Conservation (phyloP, 495 filamentous ascomycete genomes). For the Trichoderma gamsii region DNA sequence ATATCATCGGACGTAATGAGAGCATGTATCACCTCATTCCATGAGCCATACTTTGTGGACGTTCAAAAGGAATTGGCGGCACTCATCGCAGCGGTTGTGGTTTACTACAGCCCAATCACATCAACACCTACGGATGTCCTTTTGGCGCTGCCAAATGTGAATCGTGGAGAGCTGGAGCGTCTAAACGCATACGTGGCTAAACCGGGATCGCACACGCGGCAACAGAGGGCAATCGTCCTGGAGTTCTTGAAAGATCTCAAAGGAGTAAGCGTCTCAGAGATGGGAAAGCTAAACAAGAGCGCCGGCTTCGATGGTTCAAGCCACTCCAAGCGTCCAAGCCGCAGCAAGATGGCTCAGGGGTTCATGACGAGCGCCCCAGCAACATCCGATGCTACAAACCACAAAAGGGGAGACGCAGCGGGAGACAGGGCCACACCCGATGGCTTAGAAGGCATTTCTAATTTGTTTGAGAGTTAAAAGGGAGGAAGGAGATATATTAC, state of each 20-base stretch:
- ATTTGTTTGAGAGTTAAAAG: conserved; percentile 26
- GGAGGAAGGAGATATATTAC: too few species aligned
- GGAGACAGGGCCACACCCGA: conserved; percentile 20
- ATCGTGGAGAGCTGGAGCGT: conserved; percentile 50
- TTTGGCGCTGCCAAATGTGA: conserved; percentile 49
- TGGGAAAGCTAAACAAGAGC: conserved; percentile 67
- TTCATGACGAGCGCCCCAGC: conserved; percentile 40
- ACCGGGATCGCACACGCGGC: conserved; percentile 50
- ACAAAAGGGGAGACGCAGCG: conserved; percentile 15
- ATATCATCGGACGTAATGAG: conserved; percentile 78
- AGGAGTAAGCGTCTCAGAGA: conserved; percentile 85
- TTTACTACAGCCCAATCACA: conserved; percentile 62
- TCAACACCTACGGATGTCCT: conserved; percentile 51
- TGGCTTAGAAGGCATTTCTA: conserved; percentile 28
- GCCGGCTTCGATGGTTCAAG: conserved; percentile 22
- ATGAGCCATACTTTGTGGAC: conserved; percentile 95
- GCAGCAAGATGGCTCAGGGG: conserved; percentile 53
- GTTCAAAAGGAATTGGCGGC: conserved; percentile 87
- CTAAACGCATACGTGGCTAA: conserved; percentile 51
- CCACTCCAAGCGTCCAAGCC: conserved; percentile 29
- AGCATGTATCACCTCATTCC: conserved; percentile 76
- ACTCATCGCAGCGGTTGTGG: conserved; percentile 79
- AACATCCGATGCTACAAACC: neutral
- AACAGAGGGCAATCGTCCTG: conserved; percentile 78
- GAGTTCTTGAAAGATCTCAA: conserved; percentile 79